These are phyloP conservation scores for Paxillus rubicundulus DNA, from an alignment of 768 basidiomycete species.

Conservation along the genomic window DNA sequence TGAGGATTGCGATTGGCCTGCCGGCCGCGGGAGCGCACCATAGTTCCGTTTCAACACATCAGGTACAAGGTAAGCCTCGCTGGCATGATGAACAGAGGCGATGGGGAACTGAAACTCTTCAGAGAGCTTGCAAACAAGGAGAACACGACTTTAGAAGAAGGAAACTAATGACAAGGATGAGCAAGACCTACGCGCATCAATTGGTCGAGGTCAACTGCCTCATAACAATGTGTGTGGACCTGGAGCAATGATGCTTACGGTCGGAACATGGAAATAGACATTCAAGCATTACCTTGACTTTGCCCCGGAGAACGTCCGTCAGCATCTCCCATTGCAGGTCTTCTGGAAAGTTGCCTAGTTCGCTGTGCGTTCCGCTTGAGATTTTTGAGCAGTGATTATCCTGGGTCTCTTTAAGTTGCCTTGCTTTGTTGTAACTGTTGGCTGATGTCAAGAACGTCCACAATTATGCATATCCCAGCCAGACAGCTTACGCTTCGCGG, in stretches of 20 bases:
- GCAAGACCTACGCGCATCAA: conserved; percentile 50
- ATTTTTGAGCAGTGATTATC: conserved; percentile 64
- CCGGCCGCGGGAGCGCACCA: neutral
- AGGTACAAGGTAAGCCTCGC: conserved; percentile 83
- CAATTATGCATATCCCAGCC: neutral
- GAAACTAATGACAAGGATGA: neutral
- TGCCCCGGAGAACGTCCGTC: conserved; percentile 66
- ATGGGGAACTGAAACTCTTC: conserved; percentile 84
- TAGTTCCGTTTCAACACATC: conserved; percentile 69
- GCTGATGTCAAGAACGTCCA: conserved; percentile 5
- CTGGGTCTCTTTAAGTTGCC: conserved; percentile 62
- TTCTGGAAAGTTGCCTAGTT: conserved; percentile 56
- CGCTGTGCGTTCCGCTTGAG: conserved; percentile 44
- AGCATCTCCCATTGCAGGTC: conserved; percentile 63
- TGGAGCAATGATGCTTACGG: neutral
- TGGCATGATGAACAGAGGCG: conserved; percentile 76
- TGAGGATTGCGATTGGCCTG: neutral
- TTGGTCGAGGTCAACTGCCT: conserved; percentile 59
- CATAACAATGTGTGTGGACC: conserved; percentile 37
- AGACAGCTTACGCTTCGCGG: conserved; percentile 43
- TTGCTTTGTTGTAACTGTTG: conserved; percentile 58
- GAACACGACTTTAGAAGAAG: neutral
- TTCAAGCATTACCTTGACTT: conserved; percentile 58
- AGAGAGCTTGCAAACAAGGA: conserved; percentile 49
- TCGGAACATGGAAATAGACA: conserved; percentile 41